These are phyloP conservation scores for Phyllachora maydis DNA, from an alignment of 2,329 filamentous ascomycete species.

Conservation along the genomic window DNA sequence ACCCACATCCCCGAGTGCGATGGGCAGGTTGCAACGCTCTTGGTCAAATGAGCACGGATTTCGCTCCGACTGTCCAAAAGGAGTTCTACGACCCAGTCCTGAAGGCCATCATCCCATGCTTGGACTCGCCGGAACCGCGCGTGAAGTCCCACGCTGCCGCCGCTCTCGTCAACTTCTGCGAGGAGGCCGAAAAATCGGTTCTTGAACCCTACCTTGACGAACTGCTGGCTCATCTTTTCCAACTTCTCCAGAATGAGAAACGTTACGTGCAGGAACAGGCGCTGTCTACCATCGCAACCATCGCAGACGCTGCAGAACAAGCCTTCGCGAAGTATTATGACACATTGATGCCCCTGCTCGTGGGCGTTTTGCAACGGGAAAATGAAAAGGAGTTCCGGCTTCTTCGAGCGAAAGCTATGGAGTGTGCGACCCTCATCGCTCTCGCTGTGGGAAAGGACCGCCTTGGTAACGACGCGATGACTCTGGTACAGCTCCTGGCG, in stretches of 20 bases:
- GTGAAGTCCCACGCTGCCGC: conserved; percentile 95
- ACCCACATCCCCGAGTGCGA: conserved; percentile 80
- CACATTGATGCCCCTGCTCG: conserved; percentile 83
- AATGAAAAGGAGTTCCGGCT: conserved; percentile 86
- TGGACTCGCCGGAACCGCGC: conserved; percentile 74
- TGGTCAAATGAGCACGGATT: conserved; percentile 99
- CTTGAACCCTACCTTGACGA: conserved; percentile 87
- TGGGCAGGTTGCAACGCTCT: conserved; percentile 97
- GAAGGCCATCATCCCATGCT: conserved; percentile 77
- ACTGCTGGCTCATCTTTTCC: conserved; percentile 66
- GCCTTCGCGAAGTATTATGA: conserved; percentile 93
- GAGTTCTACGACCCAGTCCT: conserved; percentile 82
- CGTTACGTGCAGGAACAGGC: conserved; percentile 96
- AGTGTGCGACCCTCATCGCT: conserved; percentile 90
- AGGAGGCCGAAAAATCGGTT: conserved; percentile 83
- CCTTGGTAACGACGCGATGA: conserved; percentile 72
- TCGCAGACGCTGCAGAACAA: conserved; percentile 92
- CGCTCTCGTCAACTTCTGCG: conserved; percentile 97
- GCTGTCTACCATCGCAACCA: conserved; percentile 91
- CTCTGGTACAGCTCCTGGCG: conserved; percentile 70
- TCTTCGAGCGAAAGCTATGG: conserved; percentile 93
- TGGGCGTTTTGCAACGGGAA: conserved; percentile 73
- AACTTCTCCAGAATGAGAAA: conserved; percentile 76
- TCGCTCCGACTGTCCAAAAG: conserved; percentile 92
- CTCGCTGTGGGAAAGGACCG: conserved; percentile 86